These are phyloP conservation scores for Raffaelea albimanens DNA, from an alignment of 2,329 filamentous ascomycete genomes.

Conservation along the genomic window DNA sequence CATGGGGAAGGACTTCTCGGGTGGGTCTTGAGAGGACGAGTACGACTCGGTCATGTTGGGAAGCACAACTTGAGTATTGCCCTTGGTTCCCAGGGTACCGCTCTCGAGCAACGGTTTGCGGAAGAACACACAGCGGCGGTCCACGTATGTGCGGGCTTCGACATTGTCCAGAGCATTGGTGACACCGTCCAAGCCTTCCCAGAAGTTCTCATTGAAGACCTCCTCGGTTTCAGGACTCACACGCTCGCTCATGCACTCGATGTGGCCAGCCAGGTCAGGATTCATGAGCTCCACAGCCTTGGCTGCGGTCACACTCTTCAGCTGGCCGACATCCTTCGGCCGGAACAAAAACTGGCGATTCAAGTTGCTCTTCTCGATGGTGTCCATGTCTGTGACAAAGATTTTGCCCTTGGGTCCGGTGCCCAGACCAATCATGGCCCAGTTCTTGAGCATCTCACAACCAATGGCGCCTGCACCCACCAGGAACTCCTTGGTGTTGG, in stretches of 20 bases:
- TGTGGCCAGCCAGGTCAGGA: conserved; percentile 79
- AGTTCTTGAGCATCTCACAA: conserved; percentile 99
- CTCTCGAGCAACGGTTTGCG: conserved; percentile 93
- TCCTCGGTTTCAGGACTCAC: conserved; percentile 89
- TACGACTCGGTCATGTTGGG: conserved; percentile 92
- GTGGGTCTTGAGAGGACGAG: conserved; percentile 87
- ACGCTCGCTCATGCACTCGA: conserved; percentile 76
- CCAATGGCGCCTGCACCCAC: conserved; percentile 96
- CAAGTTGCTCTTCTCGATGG: conserved; percentile 97
- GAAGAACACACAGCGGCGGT: conserved; percentile 96
- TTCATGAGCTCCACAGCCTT: conserved; percentile 92
- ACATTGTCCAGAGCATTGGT: conserved; percentile 98
- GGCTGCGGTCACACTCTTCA: conserved; percentile 94
- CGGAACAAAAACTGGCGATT: conserved; percentile 97
- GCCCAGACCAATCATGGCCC: conserved; percentile 95
- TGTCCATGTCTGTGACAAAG: conserved; percentile 93
- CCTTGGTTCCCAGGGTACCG: conserved; percentile 96
- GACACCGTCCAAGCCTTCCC: conserved; percentile 77
- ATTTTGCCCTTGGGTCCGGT: conserved; percentile 84
- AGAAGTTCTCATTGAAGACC: conserved; percentile 90
- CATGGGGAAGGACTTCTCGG: conserved; percentile 98
- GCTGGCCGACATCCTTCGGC: conserved; percentile 81
- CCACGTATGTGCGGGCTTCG: conserved; percentile 91
- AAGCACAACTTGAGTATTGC: conserved; percentile 93
- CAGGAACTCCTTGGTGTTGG: conserved; percentile 84